Conservation (phyloP, 345 rosid species). For the Erodium maritimum region DNA sequence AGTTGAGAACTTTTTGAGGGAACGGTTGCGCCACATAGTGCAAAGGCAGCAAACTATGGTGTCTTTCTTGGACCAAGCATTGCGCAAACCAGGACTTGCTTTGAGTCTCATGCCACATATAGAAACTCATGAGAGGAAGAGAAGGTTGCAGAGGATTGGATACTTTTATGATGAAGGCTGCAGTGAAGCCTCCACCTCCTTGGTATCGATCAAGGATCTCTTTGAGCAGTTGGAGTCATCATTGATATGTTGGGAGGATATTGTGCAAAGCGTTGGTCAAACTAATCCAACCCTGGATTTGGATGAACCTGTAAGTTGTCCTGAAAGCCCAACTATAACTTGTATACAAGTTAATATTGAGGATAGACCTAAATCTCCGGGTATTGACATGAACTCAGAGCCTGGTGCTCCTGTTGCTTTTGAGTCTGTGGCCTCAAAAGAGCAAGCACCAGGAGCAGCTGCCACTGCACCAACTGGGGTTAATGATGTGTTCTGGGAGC, state of each 20-base stretch:
- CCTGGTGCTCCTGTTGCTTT: no score
- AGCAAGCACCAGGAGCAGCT: conserved; percentile 26
- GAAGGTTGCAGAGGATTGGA: conserved; percentile 53
- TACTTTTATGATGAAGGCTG: conserved; percentile 24
- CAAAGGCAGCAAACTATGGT: conserved; percentile 44
- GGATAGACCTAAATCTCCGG: no score
- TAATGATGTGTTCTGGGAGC: no score
- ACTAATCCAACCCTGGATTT: conserved; percentile 31
- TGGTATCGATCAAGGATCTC: conserved; percentile 33
- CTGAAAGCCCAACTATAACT: conserved; percentile 50
- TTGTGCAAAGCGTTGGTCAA: conserved; percentile 26
- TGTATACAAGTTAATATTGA: conserved; percentile 39
- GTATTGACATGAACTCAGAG: no score
- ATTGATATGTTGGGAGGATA: conserved; percentile 60
- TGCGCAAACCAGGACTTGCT: conserved; percentile 62
- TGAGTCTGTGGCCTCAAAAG: no score
- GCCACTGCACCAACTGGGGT: no score
- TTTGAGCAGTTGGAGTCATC: conserved; percentile 59
- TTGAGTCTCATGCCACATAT: conserved; percentile 37
- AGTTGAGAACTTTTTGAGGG: conserved; percentile 44
- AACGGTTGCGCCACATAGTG: conserved; percentile 48
- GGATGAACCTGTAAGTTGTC: conserved; percentile 68
- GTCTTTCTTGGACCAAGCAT: conserved; percentile 33
- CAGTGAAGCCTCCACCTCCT: conserved; percentile 27
- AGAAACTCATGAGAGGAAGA: conserved; percentile 49